phyloP scores from a whole-genome alignment of 768 basidiomycete genomes.

The Rossbeevera mucosa region DNA sequence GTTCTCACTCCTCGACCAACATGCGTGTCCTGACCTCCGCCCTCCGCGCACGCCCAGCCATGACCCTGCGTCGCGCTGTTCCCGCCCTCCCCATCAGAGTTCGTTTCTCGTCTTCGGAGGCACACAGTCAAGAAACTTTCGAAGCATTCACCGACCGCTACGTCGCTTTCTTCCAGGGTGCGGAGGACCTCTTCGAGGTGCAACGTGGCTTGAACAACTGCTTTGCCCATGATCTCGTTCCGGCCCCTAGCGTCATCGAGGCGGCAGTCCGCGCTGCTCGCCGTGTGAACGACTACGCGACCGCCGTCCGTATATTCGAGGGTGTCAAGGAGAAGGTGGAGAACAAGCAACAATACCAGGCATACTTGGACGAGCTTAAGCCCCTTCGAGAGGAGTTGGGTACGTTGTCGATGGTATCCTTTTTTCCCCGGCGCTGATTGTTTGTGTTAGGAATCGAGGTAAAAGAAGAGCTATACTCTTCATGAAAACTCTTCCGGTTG shows the following conservation, averaged over 20 bases:
- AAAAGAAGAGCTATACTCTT: slow-evolving; percentile 61
- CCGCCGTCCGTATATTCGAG: slow-evolving; percentile 94
- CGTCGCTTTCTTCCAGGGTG: slow-evolving; percentile 86
- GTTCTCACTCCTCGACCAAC: slow-evolving; percentile 20
- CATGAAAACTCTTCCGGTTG: slow-evolving; percentile 27
- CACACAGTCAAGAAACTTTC: slow-evolving; percentile 86
- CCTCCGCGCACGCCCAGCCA: slow-evolving; percentile 57
- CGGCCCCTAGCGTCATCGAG: slow-evolving; percentile 77
- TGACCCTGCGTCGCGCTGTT: slow-evolving; percentile 37
- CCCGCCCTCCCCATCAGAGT: slow-evolving; percentile 37
- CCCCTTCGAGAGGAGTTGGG: slow-evolving; percentile 88
- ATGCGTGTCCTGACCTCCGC: slow-evolving; percentile 62
- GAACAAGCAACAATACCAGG: slow-evolving; percentile 92
- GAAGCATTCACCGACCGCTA: slow-evolving; percentile 94
- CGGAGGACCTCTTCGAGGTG: slow-evolving; percentile 96
- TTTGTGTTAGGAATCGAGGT: slow-evolving; percentile 45
- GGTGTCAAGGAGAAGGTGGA: slow-evolving; percentile 97
- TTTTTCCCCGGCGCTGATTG: neutral
- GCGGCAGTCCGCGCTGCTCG: slow-evolving; percentile 84
- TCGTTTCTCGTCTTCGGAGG: slow-evolving; percentile 42
- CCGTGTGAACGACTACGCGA: slow-evolving; percentile 94
- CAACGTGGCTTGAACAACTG: slow-evolving; percentile 99
- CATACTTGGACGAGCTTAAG: slow-evolving; percentile 89
- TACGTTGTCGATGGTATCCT: slow-evolving; percentile 31
- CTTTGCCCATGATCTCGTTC: slow-evolving; percentile 97